Evolutionary conservation across 768 basidiomycete species (phyloP), one percentile per base, ranked within the genome.

Genomic region (Lactarius deliciosus): DNA sequence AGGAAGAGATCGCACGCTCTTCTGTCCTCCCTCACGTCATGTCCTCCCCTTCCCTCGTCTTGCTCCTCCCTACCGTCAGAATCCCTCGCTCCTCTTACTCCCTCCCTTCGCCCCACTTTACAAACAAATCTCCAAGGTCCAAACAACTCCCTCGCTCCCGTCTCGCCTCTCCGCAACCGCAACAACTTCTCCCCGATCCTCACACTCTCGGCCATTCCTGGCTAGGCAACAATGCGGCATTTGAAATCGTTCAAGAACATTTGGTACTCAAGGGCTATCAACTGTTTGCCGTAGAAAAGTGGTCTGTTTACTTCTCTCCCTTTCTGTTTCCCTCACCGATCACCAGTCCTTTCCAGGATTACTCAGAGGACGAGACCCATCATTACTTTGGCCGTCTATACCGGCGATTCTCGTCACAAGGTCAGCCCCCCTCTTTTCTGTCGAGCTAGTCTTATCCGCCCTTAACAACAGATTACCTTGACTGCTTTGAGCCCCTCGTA

Each of bases 201-300:
- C 63, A 22, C 15, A 16, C n/a, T 60, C 65, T 66, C 7, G 74
- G 69, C 18, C 61, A 71, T 34, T 32, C 72, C 38, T 85, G 84
- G 83, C 75, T 85, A 20, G 81, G 80, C 1, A 73, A 77, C 11
- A 79, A 80, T 22, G 78, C 79, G 57, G 78, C 76, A 58, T 85
- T 87, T 68, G 81, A 82, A 71, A 75, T 85, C 63, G 80, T 80
- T 9, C 78, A 82, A 43, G 80, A 83, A 40, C 75, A 77, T 20
- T 70, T 86, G 56, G 77, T 85, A 55, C 73, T 91, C 28, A 73
- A 79, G 22, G 87, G 88, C 1, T 92, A 87, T 76, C 92, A 93
- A 77, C 81, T 94, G 64, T 94, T 93, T 74, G 92, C 91, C 0
- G 92, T 94, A 10, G 89, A 94, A 79, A 90, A 90, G 75, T 94